phyloP scores from a whole-genome alignment of 805 yeast genomes.

The Vanderwaltozyma yarrowii region DNA sequence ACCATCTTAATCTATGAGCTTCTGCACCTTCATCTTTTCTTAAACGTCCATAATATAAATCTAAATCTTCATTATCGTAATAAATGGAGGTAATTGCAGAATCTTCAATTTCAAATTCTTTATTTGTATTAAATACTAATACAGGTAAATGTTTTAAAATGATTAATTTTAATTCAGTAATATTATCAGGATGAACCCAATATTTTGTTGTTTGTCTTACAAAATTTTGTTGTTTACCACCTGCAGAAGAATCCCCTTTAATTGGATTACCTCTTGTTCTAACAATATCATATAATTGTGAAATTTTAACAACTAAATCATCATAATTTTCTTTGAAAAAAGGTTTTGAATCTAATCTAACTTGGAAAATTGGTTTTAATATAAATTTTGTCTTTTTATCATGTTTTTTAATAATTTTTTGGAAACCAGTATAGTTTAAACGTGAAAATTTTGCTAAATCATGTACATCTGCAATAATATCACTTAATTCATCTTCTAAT shows the following conservation, averaged over 20 bases:
- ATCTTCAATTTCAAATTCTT: constrained; percentile 91
- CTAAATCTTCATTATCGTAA: constrained; percentile 83
- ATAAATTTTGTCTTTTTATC: constrained; percentile 79
- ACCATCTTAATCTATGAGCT: constrained; percentile 97
- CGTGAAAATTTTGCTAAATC: constrained; percentile 91
- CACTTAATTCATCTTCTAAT: constrained; percentile 66
- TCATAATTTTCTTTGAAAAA: constrained; percentile 95
- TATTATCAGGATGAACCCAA: constrained; percentile 99
- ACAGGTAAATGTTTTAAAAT: constrained; percentile 94
- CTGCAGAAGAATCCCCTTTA: constrained; percentile 93
- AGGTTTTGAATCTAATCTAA: constrained; percentile 85
- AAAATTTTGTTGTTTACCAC: constrained; percentile 95
- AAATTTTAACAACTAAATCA: constrained; percentile 74
- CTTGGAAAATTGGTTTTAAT: constrained; percentile 87
- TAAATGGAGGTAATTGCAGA: constrained; percentile 95
- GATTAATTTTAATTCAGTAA: constrained; percentile 88
- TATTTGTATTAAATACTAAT: constrained; percentile 87
- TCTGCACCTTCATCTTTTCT: constrained; percentile 98
- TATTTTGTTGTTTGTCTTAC: constrained; percentile 98
- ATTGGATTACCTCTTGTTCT: constrained; percentile 95
- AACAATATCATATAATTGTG: constrained; percentile 82
- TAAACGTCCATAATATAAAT: constrained; percentile 86
- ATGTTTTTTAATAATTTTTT: constrained; percentile 91
- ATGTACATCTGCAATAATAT: constrained; percentile 93
- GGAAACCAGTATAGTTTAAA: constrained; percentile 93